phyloP scores from a whole-genome alignment of 2,329 filamentous ascomycete genomes.

The Xylaria sp. region DNA sequence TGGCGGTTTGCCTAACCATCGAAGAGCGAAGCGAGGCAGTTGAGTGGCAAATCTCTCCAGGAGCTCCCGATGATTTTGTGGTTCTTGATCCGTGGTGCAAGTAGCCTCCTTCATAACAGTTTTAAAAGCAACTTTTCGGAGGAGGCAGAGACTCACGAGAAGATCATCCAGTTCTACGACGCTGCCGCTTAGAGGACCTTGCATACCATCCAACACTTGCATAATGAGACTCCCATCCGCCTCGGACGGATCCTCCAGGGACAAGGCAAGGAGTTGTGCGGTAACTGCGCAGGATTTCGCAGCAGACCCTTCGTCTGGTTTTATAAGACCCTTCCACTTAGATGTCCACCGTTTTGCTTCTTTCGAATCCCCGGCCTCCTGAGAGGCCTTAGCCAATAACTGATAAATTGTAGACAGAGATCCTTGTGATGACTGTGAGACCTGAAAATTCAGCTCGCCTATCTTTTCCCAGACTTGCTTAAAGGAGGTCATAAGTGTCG shows the following conservation, averaged over 20 bases:
- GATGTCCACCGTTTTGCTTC: conserved; percentile 67
- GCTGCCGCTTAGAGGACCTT: conserved; percentile 68
- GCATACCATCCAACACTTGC: conserved; percentile 64
- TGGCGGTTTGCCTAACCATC: conserved; percentile 70
- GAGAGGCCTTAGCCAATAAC: conserved; percentile 60
- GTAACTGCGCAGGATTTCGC: conserved; percentile 63
- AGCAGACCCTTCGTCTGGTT: conserved; percentile 55
- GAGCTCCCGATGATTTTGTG: conserved; percentile 45
- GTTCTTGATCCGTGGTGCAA: conserved; percentile 20
- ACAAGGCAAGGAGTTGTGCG: conserved; percentile 65
- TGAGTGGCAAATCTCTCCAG: conserved; percentile 67
- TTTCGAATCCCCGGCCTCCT: conserved; percentile 56
- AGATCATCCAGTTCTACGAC: conserved; percentile 69
- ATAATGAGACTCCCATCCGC: conserved; percentile 56
- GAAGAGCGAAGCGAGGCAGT: conserved; percentile 67
- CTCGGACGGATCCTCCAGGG: conserved; percentile 58
- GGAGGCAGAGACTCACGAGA: conserved; percentile 63
- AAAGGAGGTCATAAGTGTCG: conserved; percentile 51
- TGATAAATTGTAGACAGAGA: conserved; percentile 62
- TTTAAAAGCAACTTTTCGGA: conserved; percentile 64
- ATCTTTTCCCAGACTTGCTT: conserved; percentile 53
- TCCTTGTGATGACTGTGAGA: conserved; percentile 52
- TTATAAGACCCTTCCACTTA: conserved; percentile 54
- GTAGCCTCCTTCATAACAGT: conserved; percentile 51
- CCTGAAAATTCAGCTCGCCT: conserved; percentile 49